These are phyloP conservation scores for Taphrina populina DNA, from an alignment of 1,139 yeast species.

Conservation along the genomic window DNA sequence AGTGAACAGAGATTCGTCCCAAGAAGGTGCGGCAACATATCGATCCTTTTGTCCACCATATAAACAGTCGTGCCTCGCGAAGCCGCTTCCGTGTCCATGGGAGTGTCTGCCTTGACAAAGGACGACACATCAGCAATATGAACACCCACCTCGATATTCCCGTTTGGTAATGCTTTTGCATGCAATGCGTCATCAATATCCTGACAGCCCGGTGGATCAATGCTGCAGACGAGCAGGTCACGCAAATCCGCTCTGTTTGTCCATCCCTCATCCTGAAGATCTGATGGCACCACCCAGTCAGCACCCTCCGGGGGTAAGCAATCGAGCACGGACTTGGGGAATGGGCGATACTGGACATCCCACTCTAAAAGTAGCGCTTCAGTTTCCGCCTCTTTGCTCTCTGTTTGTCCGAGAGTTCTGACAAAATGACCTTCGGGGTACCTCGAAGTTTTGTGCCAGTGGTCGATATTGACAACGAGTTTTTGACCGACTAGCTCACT, in stretches of 20 bases:
- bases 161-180: conserved; percentile 79
- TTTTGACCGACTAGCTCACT: conserved; percentile 78
- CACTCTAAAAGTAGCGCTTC: conserved; percentile 92
- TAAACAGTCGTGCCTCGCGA: conserved; percentile 96
- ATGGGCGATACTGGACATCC: conserved; percentile 95
- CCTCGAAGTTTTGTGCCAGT: conserved; percentile 83
- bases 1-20: conserved; percentile 96
- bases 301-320: conserved; percentile 94
- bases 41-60: conserved; percentile 97
- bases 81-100: conserved; percentile 94
- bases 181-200: conserved; percentile 99
- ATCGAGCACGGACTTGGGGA: conserved; percentile 83
- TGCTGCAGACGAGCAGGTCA: conserved; percentile 85
- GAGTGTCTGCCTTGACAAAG: conserved; percentile 88
- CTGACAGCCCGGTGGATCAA: conserved; percentile 97
- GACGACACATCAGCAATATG: conserved; percentile 99
- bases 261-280: conserved; percentile 55
- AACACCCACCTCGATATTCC: conserved; percentile 95
- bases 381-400: conserved; percentile 91
- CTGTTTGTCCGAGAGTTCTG: conserved; percentile 82
- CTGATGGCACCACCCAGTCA: conserved; percentile 81
- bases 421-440: conserved; percentile 95
- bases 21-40: conserved; percentile 92
- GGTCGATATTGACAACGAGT: conserved; percentile 85
- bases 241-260: conserved; percentile 77